Base-by-base conservation (phyloP, 148 eudicot genomes). In the Pharnaceum exiguum region DNA sequence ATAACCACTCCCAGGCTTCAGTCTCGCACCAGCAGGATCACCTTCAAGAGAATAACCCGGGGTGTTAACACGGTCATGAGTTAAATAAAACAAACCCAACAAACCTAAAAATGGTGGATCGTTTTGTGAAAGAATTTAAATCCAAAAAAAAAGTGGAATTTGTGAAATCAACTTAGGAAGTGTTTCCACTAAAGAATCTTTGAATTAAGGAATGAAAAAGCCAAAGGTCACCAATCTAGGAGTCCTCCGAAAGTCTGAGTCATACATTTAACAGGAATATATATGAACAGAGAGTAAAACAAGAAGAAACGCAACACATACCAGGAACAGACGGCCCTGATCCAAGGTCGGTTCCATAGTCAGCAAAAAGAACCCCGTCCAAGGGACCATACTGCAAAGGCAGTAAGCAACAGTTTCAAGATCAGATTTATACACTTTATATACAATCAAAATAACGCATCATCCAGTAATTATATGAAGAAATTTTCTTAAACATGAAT, bases 311-410 rank as follows among this genome's bases (percentile, higher is more conserved):
- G 43, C 46, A 32, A 48, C 19, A 46, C 75, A 71, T 77, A 91
- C 96, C 99, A 53, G 91, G 91, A 45, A 93, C 96, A 29, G 80
- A 74, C 29, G 80, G 61, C 33, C 96, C 99, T 12, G 96, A 79
- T 58, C 99, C 99, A 65, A 89, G 95, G 65, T 93, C 99, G 54
- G 96, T 83, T 62, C 99, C 96, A 63, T 86, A 93, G 70, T 93
- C 99, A 35, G 86, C 89, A 75, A 93, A 93, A 28, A 93, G 42
- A 60, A 80, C 96, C 39, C 96, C 99, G 73, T 82, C 96, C 31
- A 93, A 74, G n/a, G 89, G 90, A 45, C 96, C 96, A 67, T 65
- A 77, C 99, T 93, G 86, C 47, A 66, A 40, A 22, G 17, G 1
- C 11, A 27, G 36, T 4, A 13, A 9, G 29, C 6, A 62, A 44